Base-by-base conservation (phyloP, 2,329 filamentous ascomycete genomes). In the Pseudogymnoascus sp. region DNA sequence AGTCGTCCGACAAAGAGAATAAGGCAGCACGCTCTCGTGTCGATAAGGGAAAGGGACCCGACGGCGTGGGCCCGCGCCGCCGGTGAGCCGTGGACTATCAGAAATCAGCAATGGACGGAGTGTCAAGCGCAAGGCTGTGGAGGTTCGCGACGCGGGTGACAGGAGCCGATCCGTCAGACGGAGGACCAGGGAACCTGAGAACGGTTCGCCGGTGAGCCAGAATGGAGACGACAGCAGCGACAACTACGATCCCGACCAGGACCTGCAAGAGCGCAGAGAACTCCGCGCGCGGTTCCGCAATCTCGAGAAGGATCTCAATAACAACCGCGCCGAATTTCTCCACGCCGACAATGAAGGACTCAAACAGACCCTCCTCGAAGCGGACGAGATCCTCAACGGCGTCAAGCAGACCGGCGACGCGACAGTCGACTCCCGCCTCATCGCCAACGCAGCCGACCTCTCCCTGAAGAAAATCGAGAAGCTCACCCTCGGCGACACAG, bases 321-420 rank as follows among this genome's bases (percentile, higher is more conserved):
- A 95, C 67, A 89, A 88, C 60, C 83, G 83, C 60, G 84, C 89
- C 65, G 88, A 93, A 68, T 89, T 86, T 64, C 75, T 96, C 23
- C 81, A 86, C 67, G 80, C 82, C 1, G 83, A 85, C 38, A 89
- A 88, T 7, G 78, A 81, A 23, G 85, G 86, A 1, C 78, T 96
- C 14, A 78, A 83, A 63, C 80, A 88, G 8, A 85, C 86, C 1
- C 78, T 97, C 23, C 74, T 83, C 23, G 81, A 83, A 66, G 87
- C 89, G 14, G 87, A 95, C 68, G 74, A 80, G 37, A 76, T 88
- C 12, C 87, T 88, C 65, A 79, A 80, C 62, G 80, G 85, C 67
- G 88, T 96, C 64, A 90, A 89, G 70, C 93, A 97, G 77, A 96
- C 95, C 0, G 86, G 88, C 1, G 95, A 97, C 73, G 95, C 95